phyloP scores from a whole-genome alignment of 345 rosid species.

The Cardamine resedifolia region DNA sequence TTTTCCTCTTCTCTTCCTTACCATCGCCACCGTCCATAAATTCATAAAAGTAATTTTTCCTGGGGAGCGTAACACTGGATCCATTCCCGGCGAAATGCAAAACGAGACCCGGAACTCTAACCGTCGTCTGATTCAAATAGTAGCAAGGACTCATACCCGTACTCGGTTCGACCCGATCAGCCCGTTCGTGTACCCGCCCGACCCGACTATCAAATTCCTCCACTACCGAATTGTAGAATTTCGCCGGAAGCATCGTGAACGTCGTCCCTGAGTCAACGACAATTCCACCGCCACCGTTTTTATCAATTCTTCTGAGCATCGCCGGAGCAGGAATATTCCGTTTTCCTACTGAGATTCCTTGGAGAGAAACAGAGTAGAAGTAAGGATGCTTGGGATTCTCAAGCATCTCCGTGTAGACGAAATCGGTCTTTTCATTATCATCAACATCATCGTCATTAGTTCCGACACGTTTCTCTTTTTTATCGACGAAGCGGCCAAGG shows the following conservation, averaged over 20 bases:
- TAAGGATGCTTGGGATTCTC: slow-evolving; percentile 83
- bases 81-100: slow-evolving; percentile 70
- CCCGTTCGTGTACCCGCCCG: slow-evolving; percentile 57
- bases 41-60: slow-evolving; percentile 74
- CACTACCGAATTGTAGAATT: slow-evolving; percentile 58
- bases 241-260: slow-evolving; percentile 85
- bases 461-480: slow-evolving; percentile 42
- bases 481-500: slow-evolving; percentile 63
- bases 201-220: slow-evolving; percentile 63
- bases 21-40: slow-evolving; percentile 66
- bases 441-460: slow-evolving; percentile 13
- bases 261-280: slow-evolving; percentile 97
- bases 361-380: slow-evolving; percentile 80
- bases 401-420: slow-evolving; percentile 67
- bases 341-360: slow-evolving; percentile 74
- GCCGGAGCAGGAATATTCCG: slow-evolving; percentile 65
- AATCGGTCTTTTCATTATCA: slow-evolving; percentile 15
- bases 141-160: slow-evolving; percentile 84
- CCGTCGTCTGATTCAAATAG: slow-evolving; percentile 42
- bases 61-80: slow-evolving; percentile 76
- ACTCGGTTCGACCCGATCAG: slow-evolving; percentile 54
- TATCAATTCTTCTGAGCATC: slow-evolving; percentile 52
- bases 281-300: slow-evolving; percentile 71
- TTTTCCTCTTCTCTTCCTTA: slow-evolving; percentile 44
- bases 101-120: slow-evolving; percentile 52